Evolutionary conservation across 805 yeast species (phyloP).

Genomic region (Candida pseudoglaebosa): DNA sequence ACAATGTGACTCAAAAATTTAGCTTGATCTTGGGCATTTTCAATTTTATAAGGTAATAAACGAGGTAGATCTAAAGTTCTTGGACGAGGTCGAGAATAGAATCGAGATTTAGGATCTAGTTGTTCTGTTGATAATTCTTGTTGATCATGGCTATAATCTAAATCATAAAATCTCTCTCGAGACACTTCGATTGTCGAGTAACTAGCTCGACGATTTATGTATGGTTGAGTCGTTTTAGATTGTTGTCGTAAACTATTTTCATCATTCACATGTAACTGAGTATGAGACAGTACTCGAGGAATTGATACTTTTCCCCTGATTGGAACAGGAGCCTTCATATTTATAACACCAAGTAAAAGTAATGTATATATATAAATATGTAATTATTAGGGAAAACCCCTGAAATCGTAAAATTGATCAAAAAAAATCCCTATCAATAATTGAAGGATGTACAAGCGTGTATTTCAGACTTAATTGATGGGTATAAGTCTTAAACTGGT

Average conservation of each 20-base stretch:
- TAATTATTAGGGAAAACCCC: too few relatives aligned
- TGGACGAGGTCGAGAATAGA: slow-evolving; percentile 34
- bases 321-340: slow-evolving; percentile 4
- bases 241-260: neutral
- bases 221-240: slow-evolving; percentile 6
- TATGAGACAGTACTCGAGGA: slow-evolving; percentile 3
- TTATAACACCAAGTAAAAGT: too few relatives aligned
- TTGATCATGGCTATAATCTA: slow-evolving; percentile 49
- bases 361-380: too few relatives aligned
- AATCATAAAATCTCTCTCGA: slow-evolving; percentile 37
- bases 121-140: slow-evolving; percentile 23
- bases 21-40: slow-evolving; percentile 63
- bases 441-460: too few relatives aligned
- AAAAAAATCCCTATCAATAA: too few relatives aligned
- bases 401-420: too few relatives aligned
- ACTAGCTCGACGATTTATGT: slow-evolving; percentile 23
- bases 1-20: slow-evolving; percentile 76
- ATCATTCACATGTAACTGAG: neutral
- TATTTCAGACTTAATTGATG: too few relatives aligned
- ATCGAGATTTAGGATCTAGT: slow-evolving; percentile 34
- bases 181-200: slow-evolving; percentile 25
- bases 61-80: slow-evolving; percentile 40
- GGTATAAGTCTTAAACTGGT: too few relatives aligned
- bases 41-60: slow-evolving; percentile 72
- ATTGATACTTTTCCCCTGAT: slow-evolving; percentile 2